phyloP scores from a whole-genome alignment of 768 basidiomycete genomes.

The Exidia glandulosa region DNA sequence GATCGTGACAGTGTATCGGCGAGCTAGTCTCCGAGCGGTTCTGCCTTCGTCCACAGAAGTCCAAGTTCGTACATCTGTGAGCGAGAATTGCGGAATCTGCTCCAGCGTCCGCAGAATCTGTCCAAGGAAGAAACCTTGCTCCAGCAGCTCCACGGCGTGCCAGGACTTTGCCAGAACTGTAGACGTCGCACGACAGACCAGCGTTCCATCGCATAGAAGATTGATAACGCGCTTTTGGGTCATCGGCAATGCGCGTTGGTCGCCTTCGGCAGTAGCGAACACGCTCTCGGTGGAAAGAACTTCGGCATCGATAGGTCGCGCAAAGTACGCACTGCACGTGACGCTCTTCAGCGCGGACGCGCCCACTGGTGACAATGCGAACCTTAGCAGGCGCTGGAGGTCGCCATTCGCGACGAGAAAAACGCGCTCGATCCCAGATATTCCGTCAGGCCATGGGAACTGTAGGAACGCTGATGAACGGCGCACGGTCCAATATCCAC shows the following conservation, averaged over 20 bases:
- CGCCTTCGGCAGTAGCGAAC: slow-evolving; percentile 25
- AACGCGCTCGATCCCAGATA: slow-evolving; percentile 54
- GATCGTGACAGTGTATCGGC: slow-evolving; percentile 46
- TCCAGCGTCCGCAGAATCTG: slow-evolving; percentile 52
- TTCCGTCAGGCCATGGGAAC: slow-evolving; percentile 39
- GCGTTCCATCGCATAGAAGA: slow-evolving; percentile 42
- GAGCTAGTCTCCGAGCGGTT: slow-evolving; percentile 27
- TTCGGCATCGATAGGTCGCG: slow-evolving; percentile 46
- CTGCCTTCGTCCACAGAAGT: slow-evolving; percentile 15
- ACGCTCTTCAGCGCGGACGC: background rate
- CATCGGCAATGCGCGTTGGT: slow-evolving; percentile 25
- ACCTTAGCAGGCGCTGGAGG: slow-evolving; percentile 60
- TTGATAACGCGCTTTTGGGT: slow-evolving; percentile 55
- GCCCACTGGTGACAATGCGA: background rate
- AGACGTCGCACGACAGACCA: slow-evolving; percentile 55
- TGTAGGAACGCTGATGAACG: slow-evolving; percentile 10
- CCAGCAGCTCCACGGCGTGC: slow-evolving; percentile 51
- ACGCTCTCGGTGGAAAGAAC: slow-evolving; percentile 43
- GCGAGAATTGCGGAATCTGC: slow-evolving; percentile 44
- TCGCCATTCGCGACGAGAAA: slow-evolving; percentile 61
- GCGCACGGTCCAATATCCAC: background rate
- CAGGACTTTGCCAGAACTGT: slow-evolving; percentile 50
- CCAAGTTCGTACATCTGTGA: slow-evolving; percentile 42
- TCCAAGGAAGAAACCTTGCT: slow-evolving; percentile 56
- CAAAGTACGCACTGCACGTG: slow-evolving; percentile 48